These are phyloP conservation scores for Daldinia decipiens DNA, from an alignment of 495 filamentous ascomycete genomes.

Conservation along the genomic window DNA sequence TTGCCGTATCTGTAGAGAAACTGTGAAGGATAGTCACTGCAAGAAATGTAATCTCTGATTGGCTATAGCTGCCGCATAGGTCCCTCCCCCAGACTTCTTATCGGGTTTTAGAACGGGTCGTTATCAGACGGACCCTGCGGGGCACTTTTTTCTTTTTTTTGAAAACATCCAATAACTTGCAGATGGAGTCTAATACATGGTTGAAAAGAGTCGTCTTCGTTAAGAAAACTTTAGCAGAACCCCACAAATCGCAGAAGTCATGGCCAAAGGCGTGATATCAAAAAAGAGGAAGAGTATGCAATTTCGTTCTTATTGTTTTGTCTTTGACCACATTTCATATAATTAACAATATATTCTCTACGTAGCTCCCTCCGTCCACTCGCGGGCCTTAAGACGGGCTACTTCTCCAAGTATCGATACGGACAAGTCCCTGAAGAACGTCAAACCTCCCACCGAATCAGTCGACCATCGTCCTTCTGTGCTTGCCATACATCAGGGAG, in stretches of 20 bases:
- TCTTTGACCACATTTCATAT: neutral
- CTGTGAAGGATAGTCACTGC: neutral
- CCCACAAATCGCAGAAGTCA: conserved; percentile 22
- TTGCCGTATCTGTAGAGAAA: neutral
- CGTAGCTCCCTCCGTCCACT: conserved; percentile 64
- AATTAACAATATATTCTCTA: conserved; percentile 36
- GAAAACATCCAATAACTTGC: neutral
- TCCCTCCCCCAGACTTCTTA: conserved; percentile 6
- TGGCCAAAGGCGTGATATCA: conserved; percentile 56
- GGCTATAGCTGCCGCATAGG: neutral
- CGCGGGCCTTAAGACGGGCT: conserved; percentile 77
- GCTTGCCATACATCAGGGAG: conserved; percentile 67
- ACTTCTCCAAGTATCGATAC: conserved; percentile 75
- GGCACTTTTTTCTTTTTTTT: conserved; percentile 22
- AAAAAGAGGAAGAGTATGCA: conserved; percentile 54
- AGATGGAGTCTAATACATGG: neutral
- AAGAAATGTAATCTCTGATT: neutral
- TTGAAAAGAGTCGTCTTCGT: neutral
- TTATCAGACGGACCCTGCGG: conserved; percentile 18
- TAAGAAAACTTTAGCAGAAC: neutral
- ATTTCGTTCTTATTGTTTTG: neutral
- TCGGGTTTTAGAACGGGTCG: neutral
- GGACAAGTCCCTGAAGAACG: conserved; percentile 77
- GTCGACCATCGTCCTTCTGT: conserved; percentile 65
- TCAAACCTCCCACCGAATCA: conserved; percentile 65